phyloP scores from a whole-genome alignment of 345 rosid genomes.

The Gossypium thurberi region DNA sequence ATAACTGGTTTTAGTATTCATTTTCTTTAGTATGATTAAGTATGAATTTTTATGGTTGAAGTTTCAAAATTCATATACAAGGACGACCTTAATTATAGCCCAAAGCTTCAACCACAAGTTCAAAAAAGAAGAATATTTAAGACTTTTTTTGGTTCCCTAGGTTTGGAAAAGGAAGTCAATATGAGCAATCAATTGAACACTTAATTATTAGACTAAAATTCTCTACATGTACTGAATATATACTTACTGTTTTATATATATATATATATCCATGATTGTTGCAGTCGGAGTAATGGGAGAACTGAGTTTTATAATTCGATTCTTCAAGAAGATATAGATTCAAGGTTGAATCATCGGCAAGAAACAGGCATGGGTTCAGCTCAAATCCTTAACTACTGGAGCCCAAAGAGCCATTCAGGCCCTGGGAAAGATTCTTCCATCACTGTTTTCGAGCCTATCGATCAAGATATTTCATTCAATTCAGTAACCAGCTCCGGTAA shows the following conservation, averaged over 20 bases:
- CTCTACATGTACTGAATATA: background rate
- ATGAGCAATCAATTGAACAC: conserved; percentile 6
- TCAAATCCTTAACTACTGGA: conserved; percentile 39
- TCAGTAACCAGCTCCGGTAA: conserved; percentile 23
- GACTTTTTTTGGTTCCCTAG: background rate
- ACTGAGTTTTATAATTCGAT: conserved; percentile 26
- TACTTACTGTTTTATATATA: background rate
- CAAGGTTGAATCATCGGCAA: conserved; percentile 20
- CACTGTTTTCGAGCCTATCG: conserved; percentile 22
- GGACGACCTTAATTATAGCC: background rate
- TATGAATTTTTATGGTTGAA: background rate
- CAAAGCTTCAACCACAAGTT: conserved; percentile 23
- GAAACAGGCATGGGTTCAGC: conserved; percentile 13
- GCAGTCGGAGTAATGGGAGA: conserved; percentile 26
- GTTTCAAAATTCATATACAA: background rate
- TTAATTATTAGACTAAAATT: background rate
- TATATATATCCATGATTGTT: background rate
- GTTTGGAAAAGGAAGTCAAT: conserved; percentile 18
- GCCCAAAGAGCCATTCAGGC: conserved; percentile 1
- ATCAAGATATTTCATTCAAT: conserved; percentile 22
- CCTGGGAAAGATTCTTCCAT: conserved; percentile 27
- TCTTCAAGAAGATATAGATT: conserved; percentile 50
- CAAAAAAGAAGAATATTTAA: background rate
- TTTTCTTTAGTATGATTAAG: background rate
- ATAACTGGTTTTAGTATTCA: background rate